Evolutionary conservation across 2,329 filamentous ascomycete species (phyloP), one percentile per base, ranked within the genome.

Genomic region (Kalaharituber pfeilii): DNA sequence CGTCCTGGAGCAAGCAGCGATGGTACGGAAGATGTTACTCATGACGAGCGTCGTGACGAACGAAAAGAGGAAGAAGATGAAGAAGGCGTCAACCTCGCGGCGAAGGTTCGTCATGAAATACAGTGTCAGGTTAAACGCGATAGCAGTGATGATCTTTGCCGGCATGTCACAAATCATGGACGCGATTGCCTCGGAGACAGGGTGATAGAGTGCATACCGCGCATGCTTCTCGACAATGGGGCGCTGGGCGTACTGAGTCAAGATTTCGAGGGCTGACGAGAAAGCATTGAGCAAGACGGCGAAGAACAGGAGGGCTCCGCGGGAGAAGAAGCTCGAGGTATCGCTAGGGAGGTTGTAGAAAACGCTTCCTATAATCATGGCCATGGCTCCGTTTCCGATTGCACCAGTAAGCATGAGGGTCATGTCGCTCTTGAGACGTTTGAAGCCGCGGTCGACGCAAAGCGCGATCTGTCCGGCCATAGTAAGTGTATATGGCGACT

Each of bases 101-200:
- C 79, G 75, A 13, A 82, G 69, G 27, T 70, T 73, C 5, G 72
- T 71, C 71, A 83, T 75, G 68, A 82, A 84, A 65, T 82, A 83
- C 66, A 81, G 74, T 61, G 81, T 74, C 49, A 82, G 68, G 2
- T 71, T 71, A 62, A 82, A 83, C 1, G 79, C 70, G 15, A 77
- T 67, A 59, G 87, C 83, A 0, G 84, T 82, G 78, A 95, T 81
- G 69, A 94, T 94, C 67, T 91, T 94, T 68, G 86, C 86, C 0
- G 88, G 88, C 69, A 94, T 70, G 63, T 95, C 88, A 58, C 78
- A 82, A 27, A 94, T 69, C 82, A 94, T 91, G 8, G 84, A 91
- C 0, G 84, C 79, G 56, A 86, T 75, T n/a, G 86, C 85, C 73
- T 95, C 87, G 15, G 86, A 83, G 8, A 83, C 87, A 0, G 88